Percentiles rank a stretch among this genome's conserved stretches.
Conservation (phyloP, 139 green algal species). For the Zygnema circumcarinatum region DNA sequence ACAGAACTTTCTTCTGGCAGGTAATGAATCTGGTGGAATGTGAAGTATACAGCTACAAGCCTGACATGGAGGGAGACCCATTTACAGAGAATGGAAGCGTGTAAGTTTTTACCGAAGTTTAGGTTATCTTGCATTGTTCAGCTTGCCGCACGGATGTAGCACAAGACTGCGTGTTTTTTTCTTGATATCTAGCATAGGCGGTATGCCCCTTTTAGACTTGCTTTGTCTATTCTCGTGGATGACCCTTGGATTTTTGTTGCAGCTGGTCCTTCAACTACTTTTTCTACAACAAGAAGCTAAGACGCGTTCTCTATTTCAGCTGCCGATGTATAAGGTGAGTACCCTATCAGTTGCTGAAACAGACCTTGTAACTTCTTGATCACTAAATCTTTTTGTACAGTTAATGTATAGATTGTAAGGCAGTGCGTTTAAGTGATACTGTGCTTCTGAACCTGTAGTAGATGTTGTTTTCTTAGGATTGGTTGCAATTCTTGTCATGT, state of each 20-base stretch:
- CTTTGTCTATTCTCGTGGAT: too few relatives aligned
- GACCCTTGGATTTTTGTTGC: too few relatives aligned
- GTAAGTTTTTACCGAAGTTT: conserved; percentile 55
- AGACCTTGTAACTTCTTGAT: background rate
- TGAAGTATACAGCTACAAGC: conserved; percentile 86
- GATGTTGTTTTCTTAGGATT: background rate
- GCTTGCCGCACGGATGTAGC: background rate
- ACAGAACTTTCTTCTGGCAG: conserved; percentile 67
- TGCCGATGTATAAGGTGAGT: conserved; percentile 51
- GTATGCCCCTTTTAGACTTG: too few relatives aligned
- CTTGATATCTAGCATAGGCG: too few relatives aligned
- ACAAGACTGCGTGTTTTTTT: too few relatives aligned
- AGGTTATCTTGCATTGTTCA: background rate
- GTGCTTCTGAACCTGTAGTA: background rate
- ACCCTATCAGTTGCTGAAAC: background rate
- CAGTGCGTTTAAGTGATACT: background rate
- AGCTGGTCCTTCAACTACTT: conserved; percentile 97
- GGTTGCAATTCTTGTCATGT: background rate
- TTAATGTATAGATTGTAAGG: background rate
- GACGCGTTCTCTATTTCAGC: conserved; percentile 89
- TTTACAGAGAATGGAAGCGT: conserved; percentile 57
- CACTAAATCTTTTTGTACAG: background rate
- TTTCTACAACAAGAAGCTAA: conserved; percentile 97
- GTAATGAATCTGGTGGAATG: conserved; percentile 87
- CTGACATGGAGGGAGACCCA: conserved; percentile 58